Evolutionary conservation across 1,284 basidiomycete genomes (phyloP).

Genomic region (Austroboletus novae-zelandiae): DNA sequence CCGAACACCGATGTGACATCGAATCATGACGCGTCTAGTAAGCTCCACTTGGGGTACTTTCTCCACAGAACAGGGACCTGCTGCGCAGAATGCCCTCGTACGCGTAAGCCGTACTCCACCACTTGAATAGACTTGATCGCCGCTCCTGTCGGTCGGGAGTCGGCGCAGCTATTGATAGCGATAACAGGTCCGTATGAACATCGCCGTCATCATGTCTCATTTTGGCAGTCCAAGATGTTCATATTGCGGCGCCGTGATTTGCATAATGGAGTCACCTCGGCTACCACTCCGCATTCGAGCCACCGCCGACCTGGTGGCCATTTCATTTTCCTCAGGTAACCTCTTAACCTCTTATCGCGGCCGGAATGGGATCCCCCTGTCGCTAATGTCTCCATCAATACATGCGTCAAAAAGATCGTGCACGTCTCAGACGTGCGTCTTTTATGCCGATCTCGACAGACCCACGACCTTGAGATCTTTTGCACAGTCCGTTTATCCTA

Average conservation of each 20-base stretch:
- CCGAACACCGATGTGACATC: neutral
- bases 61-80: neutral
- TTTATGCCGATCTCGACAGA: too few relatives aligned
- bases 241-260: neutral
- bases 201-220: neutral
- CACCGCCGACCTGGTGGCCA: too few relatives aligned
- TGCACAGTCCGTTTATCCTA: too few relatives aligned
- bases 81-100: neutral
- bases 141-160: neutral
- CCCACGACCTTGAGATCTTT: too few relatives aligned
- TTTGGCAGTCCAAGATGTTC: conserved; percentile 3
- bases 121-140: neutral
- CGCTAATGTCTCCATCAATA: too few relatives aligned
- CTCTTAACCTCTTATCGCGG: too few relatives aligned
- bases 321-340: too few relatives aligned
- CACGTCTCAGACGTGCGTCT: too few relatives aligned
- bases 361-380: too few relatives aligned
- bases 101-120: neutral
- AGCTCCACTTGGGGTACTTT: conserved; percentile 1
- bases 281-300: conserved; percentile 1
- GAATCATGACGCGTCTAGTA: neutral
- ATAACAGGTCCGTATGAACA: neutral
- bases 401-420: too few relatives aligned
- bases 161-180: neutral
- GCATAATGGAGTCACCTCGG: neutral